Base-by-base conservation (phyloP, 768 basidiomycete species). In the Favolaschia claudopus region DNA sequence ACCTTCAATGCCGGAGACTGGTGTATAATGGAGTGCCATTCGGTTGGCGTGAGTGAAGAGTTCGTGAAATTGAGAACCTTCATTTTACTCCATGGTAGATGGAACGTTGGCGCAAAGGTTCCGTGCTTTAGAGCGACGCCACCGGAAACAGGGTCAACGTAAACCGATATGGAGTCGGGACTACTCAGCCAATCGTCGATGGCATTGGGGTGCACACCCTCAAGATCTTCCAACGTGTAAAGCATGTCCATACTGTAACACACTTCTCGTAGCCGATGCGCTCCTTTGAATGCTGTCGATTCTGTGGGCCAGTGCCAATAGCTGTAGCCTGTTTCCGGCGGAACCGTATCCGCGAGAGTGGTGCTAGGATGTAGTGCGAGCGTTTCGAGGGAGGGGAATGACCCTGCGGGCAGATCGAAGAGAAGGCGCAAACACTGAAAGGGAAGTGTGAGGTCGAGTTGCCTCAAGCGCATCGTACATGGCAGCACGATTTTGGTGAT, bases 281-380 rank as follows among this genome's bases (percentile, higher is more conserved):
- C 44, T 7, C 43, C 38, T 1, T 36, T 17, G 24, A 59, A 42
- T 19, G 44, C 38, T n/a, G 22, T 9, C 0, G 50, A 13, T 4
- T 32, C 37, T 34, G 34, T 46, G 15, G 58, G 58, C 58, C 58
- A 59, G 29, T 59, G 44, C 42, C 48, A 58, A 1, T n/a, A 20
- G 8, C 28, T 17, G 20, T 25, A 17, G n/a, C 47, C 46, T 1
- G 39, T 44, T 28, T 50, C 56, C 1, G 42, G 40, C 2, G 25
- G 8, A 12, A 7, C 19, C 57, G 51, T 37, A 37, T 59, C 51
- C 3, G n/a, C 20, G 38, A 40, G 36, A 4, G 15, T 22, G 14
- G 53, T 12, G 29, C 52, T 5, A 7, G 51, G 58, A 14, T 28
- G 44, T 28, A 59, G 38, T 6, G 19, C 7, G 13, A 53, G 12